Evolutionary conservation across 768 basidiomycete genomes (phyloP), one percentile per base, ranked within the genome.

Genomic region (Multifurca ochricompacta): DNA sequence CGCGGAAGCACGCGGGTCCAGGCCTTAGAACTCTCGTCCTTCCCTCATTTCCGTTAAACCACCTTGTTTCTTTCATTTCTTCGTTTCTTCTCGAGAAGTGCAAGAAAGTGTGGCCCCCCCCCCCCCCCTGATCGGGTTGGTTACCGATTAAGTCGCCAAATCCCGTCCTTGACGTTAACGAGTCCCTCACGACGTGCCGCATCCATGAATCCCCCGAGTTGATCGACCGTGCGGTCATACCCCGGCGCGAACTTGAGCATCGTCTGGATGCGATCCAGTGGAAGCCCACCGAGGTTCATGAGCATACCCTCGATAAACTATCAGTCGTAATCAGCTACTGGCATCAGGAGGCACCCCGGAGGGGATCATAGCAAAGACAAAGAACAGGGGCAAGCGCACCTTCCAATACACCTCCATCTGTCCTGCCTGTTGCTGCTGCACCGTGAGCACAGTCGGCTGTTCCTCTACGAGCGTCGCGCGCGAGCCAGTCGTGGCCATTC

Each of bases 391-490:
- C 42, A 21, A 72, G n/a, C 68, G 6, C 48, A 83, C 90, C 81
- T 88, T 91, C 91, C 91, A 94, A 66, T 84, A 89, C 1, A 91
- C 77, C 56, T 75, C 79, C 85, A 94, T 90, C 69, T 92, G 87
- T 62, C 90, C 87, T 0, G 83, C 82, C 64, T 90, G 83, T 40
- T 86, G 84, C 41, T 89, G 87, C 57, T 89, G 82, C 10, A 76
- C 71, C 19, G 75, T 77, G 31, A 79, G 67, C 10, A 82, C 67
- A 0, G 82, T 71, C 1, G 77, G 72, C 11, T 73, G 62, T 25
- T 74, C 74, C 19, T 76, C 77, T 32, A 81, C 65, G 3, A 70
- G 68, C 31, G 68, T 35, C 13, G 27, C 39, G 7, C 55, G 55
- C 32, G 49, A 56, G 23, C 55, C 50, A n/a, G 34, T 44, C 16